Conservation (phyloP, 305 asterid species). For the Fraxinus paxiana region DNA sequence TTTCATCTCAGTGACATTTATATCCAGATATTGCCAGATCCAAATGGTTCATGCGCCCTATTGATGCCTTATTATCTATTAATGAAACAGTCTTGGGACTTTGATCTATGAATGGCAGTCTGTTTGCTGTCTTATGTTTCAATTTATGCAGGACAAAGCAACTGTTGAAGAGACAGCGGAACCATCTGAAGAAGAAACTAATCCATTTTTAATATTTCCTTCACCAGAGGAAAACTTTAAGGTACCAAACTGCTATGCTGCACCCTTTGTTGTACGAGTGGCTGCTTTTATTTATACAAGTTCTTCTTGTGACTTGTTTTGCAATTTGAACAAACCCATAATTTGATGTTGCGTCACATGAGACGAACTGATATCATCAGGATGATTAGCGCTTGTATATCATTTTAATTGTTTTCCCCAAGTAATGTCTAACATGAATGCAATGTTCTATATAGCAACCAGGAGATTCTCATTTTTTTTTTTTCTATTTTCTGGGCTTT, state of each 20-base stretch:
- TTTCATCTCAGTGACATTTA: not conserved
- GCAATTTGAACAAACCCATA: not conserved
- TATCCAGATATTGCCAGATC: slow-evolving; percentile 5
- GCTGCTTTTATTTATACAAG: not conserved
- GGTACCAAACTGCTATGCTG: slow-evolving; percentile 36
- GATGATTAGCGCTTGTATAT: not conserved
- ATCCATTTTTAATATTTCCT: slow-evolving; percentile 79
- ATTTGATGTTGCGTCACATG: not conserved
- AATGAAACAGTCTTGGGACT: not conserved
- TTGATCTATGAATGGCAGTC: slow-evolving; percentile 1
- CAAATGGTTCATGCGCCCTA: slow-evolving; percentile 4
- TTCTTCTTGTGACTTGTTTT: not conserved
- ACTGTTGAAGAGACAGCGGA: slow-evolving; percentile 50
- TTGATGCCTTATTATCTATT: slow-evolving; percentile 5
- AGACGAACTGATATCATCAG: not conserved
- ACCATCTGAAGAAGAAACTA: slow-evolving; percentile 75
- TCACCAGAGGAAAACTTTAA: slow-evolving; percentile 75
- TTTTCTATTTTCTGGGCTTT: not conserved
- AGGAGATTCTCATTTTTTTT: not conserved
- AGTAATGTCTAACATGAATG: not conserved
- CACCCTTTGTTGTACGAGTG: slow-evolving; percentile 10
- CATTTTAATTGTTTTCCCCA: not conserved
- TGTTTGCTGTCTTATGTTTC: slow-evolving; percentile 8
- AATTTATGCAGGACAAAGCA: slow-evolving; percentile 53
- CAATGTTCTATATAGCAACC: not conserved